Evolutionary conservation across 2,329 filamentous ascomycete genomes (phyloP).

Genomic region (Byssothecium circinans): DNA sequence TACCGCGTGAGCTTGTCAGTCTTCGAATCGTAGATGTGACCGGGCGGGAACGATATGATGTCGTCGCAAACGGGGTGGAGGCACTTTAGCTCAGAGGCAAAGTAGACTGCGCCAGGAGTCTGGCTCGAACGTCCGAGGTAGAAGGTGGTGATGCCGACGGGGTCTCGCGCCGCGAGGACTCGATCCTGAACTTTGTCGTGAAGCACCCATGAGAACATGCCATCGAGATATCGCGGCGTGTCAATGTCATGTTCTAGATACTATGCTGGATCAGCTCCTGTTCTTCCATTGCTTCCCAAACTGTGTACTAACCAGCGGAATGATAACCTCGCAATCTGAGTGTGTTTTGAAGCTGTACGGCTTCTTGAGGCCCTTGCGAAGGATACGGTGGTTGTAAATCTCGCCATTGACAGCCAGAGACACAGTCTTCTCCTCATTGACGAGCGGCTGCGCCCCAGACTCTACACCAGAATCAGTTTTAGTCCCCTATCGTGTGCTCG

Average conservation of each 20-base stretch:
- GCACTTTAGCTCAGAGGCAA: constrained; percentile 95
- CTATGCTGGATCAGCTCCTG: constrained; percentile 50
- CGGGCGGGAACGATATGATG: constrained; percentile 90
- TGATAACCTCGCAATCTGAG: constrained; percentile 98
- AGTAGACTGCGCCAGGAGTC: constrained; percentile 85
- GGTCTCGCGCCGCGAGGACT: constrained; percentile 90
- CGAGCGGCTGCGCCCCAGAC: constrained; percentile 90
- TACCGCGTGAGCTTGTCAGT: constrained; percentile 84
- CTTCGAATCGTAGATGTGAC: constrained; percentile 93
- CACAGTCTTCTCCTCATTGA: constrained; percentile 86
- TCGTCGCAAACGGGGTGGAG: constrained; percentile 92
- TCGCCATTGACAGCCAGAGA: constrained; percentile 97
- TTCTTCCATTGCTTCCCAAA: neutral
- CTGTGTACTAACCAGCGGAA: constrained; percentile 73
- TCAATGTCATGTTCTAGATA: constrained; percentile 92
- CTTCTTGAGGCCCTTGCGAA: constrained; percentile 82
- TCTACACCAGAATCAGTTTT: constrained; percentile 57
- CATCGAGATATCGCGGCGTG: constrained; percentile 89
- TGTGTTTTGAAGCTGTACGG: constrained; percentile 97
- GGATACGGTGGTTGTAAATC: constrained; percentile 98
- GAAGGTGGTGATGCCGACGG: constrained; percentile 95
- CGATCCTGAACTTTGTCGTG: constrained; percentile 95
- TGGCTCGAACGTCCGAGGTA: constrained; percentile 88
- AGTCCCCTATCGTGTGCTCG: constrained; percentile 8
- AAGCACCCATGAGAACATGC: constrained; percentile 99